Evolutionary conservation across 192 early-diverging fungal genomes (phyloP).

Genomic region (Entomortierella lignicola): DNA sequence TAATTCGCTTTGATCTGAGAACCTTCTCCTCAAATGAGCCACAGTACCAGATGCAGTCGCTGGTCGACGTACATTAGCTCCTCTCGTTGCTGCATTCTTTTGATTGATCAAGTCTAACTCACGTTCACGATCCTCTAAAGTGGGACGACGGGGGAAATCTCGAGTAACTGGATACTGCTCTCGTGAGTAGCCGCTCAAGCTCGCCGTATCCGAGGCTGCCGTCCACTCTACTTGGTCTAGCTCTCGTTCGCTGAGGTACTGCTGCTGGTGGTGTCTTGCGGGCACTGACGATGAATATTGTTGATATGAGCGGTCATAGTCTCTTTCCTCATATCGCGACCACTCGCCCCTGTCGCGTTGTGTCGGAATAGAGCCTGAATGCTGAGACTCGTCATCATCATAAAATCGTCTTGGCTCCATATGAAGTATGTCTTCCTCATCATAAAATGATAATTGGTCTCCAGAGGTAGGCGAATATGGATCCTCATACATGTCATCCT

Average conservation of each 20-base stretch:
- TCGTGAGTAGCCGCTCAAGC: constrained; percentile 25
- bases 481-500: constrained; percentile 32
- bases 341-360: constrained; percentile 26
- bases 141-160: constrained; percentile 30
- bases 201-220: constrained; percentile 7
- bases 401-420: constrained; percentile 8
- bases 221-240: constrained; percentile 36
- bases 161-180: constrained; percentile 43
- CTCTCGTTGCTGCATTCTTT: constrained; percentile 19
- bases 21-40: constrained; percentile 29
- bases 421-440: constrained; percentile 18
- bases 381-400: constrained; percentile 48
- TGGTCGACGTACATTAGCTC: constrained; percentile 16
- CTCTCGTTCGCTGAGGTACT: constrained; percentile 16
- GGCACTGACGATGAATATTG: constrained; percentile 39
- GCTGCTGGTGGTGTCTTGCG: constrained; percentile 4
- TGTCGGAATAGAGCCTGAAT: constrained; percentile 33
- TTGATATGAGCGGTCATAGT: constrained; percentile 36
- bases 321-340: constrained; percentile 29
- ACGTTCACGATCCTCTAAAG: constrained; percentile 41
- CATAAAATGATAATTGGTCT: constrained; percentile 30
- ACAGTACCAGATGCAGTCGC: constrained; percentile 33
- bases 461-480: constrained; percentile 37
- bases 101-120: constrained; percentile 34
- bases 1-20: constrained; percentile 33